Evolutionary conservation across 495 filamentous ascomycete genomes (phyloP).

Genomic region (Rhypophila decipiens): DNA sequence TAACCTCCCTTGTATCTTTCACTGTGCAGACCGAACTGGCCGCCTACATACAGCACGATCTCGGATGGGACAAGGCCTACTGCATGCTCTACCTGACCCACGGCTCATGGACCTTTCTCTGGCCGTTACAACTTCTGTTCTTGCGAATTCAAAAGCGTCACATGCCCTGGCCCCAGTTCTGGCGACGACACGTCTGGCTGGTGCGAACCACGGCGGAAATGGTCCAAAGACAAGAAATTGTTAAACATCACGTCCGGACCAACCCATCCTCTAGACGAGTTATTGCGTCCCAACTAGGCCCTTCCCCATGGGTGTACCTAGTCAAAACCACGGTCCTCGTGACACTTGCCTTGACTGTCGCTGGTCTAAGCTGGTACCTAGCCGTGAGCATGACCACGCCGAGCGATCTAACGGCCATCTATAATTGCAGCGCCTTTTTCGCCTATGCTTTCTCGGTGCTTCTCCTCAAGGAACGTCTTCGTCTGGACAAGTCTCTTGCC

Average conservation of each 20-base stretch:
- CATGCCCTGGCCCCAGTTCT: conserved; percentile 79
- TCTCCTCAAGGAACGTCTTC: conserved; percentile 73
- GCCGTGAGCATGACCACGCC: conserved; percentile 90
- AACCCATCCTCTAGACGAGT: too few species aligned
- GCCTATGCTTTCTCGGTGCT: conserved; percentile 94
- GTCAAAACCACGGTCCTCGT: conserved; percentile 70
- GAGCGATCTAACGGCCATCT: conserved; percentile 91
- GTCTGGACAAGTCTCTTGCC: conserved; percentile 72
- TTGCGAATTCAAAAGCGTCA: conserved; percentile 65
- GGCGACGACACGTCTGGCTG: conserved; percentile 68
- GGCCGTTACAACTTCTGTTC: conserved; percentile 75
- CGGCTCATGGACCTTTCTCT: conserved; percentile 84
- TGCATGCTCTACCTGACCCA: conserved; percentile 98
- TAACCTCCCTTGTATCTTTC: conserved; percentile 76
- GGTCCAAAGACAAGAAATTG: conserved; percentile 62
- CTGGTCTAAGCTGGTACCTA: conserved; percentile 91
- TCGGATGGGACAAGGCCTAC: conserved; percentile 93
- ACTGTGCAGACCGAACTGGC: conserved; percentile 89
- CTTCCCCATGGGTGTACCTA: conserved; percentile 57
- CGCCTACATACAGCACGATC: conserved; percentile 80
- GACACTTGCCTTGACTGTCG: conserved; percentile 80
- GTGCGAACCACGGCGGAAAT: conserved; percentile 79
- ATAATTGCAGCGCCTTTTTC: conserved; percentile 98
- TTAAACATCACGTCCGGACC: too few species aligned
- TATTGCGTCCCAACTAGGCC: conserved; percentile 31